Base-by-base conservation (phyloP, 305 asterid species). In the Lippia alba region DNA sequence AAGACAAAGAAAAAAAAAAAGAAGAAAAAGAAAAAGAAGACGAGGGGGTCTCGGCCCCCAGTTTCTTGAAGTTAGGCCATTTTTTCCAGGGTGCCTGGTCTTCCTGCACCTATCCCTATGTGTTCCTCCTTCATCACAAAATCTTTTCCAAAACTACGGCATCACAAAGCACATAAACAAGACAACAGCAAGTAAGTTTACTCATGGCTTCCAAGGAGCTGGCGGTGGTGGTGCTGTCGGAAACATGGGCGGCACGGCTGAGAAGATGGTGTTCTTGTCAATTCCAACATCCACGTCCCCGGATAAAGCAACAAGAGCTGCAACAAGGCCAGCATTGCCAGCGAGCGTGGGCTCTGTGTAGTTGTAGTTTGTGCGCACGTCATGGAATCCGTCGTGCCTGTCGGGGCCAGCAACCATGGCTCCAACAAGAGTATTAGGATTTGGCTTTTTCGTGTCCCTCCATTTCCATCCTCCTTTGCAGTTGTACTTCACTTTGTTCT, bases 371-470 rank as follows among this genome's bases (percentile, higher is more conserved):
- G 77, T 78, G 1, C 98, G 96, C 61, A 88, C 91, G 45, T 94
- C 99, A 0, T 75, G 86, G 81, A 94, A 94, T 20, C 94, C 94
- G 1, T 94, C 99, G 5, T 79, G 86, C 81, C 84, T 84, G 79
- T 94, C 99, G 0, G 99, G 99, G 12, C 99, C 99, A n/a, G 99
- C 99, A 70, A 92, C 99, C 99, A 94, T 87, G 48, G 99, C 99
- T 57, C 99, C 99, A 3, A 87, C 85, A 9, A 90, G 10, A 5
- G 72, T 77, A 55, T 94, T 84, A 5, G 99, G 98, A 62, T 94
- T 90, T 40, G 97, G 87, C 79, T 90, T 92, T 11, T 69, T 18
- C 15, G 96, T 55, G 77, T 94, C 97, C 77, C 96, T 87, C 90
- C 86, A 94, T 77, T 90, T 92, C 96, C 92, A 88, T 64, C 99